Evolutionary conservation across 148 eudicot genomes (phyloP).

Genomic region (Tetragonia tetragonoides): DNA sequence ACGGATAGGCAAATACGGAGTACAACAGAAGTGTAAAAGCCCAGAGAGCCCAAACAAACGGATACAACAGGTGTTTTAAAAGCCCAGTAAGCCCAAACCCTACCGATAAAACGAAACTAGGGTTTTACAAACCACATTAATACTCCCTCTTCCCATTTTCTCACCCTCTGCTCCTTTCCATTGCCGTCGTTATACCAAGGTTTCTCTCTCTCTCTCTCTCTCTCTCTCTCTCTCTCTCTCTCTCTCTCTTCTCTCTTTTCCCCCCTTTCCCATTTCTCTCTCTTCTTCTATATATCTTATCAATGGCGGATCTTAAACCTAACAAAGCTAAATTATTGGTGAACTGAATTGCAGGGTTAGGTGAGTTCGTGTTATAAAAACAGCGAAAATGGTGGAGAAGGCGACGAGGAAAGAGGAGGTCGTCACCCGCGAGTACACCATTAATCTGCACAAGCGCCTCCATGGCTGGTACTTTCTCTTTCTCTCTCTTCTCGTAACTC

Average conservation of each 20-base stretch:
- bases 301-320: not conserved
- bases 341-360: conserved; percentile 9
- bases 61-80: not conserved
- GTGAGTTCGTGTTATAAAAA: conserved; percentile 5
- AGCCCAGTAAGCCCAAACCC: conserved; percentile 8
- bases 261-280: not conserved
- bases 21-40: too few relatives aligned
- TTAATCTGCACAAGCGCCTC: conserved; percentile 51
- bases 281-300: not conserved
- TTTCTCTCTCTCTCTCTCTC: conserved; percentile 2
- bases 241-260: not conserved
- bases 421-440: conserved; percentile 49
- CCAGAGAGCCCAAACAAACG: too few relatives aligned
- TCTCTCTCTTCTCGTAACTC: not conserved
- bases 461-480: conserved; percentile 40
- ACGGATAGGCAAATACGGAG: too few relatives aligned
- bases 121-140: not conserved
- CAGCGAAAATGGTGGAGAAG: conserved; percentile 41
- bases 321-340: not conserved
- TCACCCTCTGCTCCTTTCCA: conserved; percentile 19
- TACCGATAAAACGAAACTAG: not conserved
- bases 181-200: conserved; percentile 18
- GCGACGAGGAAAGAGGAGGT: conserved; percentile 52
- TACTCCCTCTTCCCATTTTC: not conserved
- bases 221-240: not conserved